Base-by-base conservation (phyloP, 1,284 basidiomycete genomes). In the Vanrija sp. region DNA sequence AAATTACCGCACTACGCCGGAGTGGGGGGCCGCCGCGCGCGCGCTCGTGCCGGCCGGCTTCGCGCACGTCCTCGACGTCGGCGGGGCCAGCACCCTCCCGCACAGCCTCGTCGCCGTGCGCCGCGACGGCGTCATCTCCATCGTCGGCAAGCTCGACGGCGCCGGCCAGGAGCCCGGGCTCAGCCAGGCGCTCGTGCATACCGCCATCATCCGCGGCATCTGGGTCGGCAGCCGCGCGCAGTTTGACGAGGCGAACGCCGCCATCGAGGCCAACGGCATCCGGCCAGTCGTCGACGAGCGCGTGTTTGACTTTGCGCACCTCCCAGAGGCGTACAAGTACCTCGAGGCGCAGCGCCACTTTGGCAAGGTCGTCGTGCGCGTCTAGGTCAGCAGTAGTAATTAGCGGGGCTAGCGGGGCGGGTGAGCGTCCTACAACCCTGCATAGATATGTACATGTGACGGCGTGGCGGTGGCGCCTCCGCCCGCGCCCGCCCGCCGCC, bases 11-110 rank as follows among this genome's bases (percentile, higher is more conserved):
- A 49, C 56, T 6, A 62, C 60, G 53, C 57, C 64, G 2, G 65
- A 75, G 31, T 77, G 75, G 75, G 69, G 68, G 51, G 57, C 65
- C 48, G 64, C 67, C 9, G 75, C 69, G 1, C 50, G 63, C 45
- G 54, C 60, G 19, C 57, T 71, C 10, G 71, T 68, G 20, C 47
- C 56, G 6, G 69, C 38, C 38, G 16, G 18, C 9, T 83, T 82
- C 4, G 81, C 85, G 53, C 81, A 82, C 61, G 67, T 84, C 38
- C 71, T 85, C 44, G 84, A 85, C 37, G 81, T 82, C 39, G 82
- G 82, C 3, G 83, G 84, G 1, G 59, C 76, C 3, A 78, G 79
- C 10, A 84, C 83, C 6, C 68, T 85, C 3, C 52, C 64, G 10
- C 78, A 80, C 56, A 78, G 77, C 6, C 69, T 81, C 52, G 75